Evolutionary conservation across 2,329 filamentous ascomycete species (phyloP).

Genomic region (Penicillium sp.): DNA sequence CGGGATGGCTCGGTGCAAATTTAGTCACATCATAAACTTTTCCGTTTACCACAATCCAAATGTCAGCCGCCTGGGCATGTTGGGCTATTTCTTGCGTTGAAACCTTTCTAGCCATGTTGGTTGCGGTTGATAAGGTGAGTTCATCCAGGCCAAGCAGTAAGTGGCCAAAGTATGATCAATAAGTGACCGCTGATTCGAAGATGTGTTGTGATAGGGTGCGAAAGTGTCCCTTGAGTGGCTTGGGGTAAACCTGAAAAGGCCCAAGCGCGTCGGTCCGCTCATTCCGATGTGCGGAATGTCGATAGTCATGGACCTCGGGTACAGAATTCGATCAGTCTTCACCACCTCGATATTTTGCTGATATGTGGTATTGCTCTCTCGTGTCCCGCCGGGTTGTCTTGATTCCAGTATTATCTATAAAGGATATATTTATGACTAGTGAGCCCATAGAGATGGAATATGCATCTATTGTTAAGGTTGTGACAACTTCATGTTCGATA

Average conservation of each 20-base stretch:
- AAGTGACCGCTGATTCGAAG: background rate
- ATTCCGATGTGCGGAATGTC: background rate
- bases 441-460: too few species aligned
- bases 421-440: too few species aligned
- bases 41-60: slow-evolving; percentile 68
- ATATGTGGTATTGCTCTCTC: too few species aligned
- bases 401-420: too few species aligned
- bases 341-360: too few species aligned
- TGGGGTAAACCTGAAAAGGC: background rate
- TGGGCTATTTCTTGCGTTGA: slow-evolving; percentile 32
- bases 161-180: background rate
- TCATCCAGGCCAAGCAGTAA: too few species aligned
- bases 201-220: background rate
- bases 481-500: slow-evolving; percentile 33
- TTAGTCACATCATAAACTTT: slow-evolving; percentile 65
- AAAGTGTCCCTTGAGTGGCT: background rate
- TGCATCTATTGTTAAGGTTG: too few species aligned
- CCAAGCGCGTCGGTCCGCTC: background rate
- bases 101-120: slow-evolving; percentile 2
- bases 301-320: too few species aligned
- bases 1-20: slow-evolving; percentile 62
- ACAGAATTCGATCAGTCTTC: too few species aligned
- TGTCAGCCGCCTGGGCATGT: slow-evolving; percentile 35
- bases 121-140: background rate
- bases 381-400: too few species aligned